Base-by-base conservation (phyloP, 1,284 basidiomycete genomes). In the Melampsora larici-populina region DNA sequence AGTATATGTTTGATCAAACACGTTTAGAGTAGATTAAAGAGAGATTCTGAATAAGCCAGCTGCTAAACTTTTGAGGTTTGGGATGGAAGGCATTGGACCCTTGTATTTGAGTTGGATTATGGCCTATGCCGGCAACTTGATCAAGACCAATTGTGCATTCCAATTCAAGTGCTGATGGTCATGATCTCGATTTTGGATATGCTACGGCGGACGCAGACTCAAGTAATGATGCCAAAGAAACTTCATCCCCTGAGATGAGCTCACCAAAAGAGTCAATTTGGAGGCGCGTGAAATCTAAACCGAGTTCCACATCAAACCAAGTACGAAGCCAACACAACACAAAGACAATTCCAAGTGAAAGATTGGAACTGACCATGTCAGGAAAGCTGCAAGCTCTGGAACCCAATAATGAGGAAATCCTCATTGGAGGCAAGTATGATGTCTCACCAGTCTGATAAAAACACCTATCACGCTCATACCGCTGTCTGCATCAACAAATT, bases 41-140 rank as follows among this genome's bases (percentile, higher is more conserved):
- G n/a, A n/a, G n/a, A n/a, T n/a, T n/a, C n/a, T n/a, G n/a, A n/a
- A n/a, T n/a, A n/a, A n/a, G n/a, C n/a, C n/a, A n/a, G n/a, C n/a
- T n/a, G n/a, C n/a, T n/a, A n/a, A n/a, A n/a, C n/a, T n/a, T n/a
- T n/a, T n/a, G n/a, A n/a, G n/a, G n/a, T n/a, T n/a, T n/a, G 51
- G 85, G 88, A 4, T 98, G 94, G 92, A 84, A 85, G 48, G 92
- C 95, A 18, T 87, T 98, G 60, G 87, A 94, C 0, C 96, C 97
- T 33, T 96, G 95, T 1, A 88, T 97, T 79, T 90, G 91, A 85
- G 88, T 90, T 0, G 96, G 95, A 21, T 84, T 79, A 78, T 81
- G 81, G 81, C 81, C 81, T 1, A 75, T 81, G 49, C 78, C 79
- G 5, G 69, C 78, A 21, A 75, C 79, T 49, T 21, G 48, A 49